Percentiles rank a stretch among this genome's conserved stretches.
phyloP scores from a whole-genome alignment of 1,284 basidiomycete species.

The Phellopilus nigrolimitatus region DNA sequence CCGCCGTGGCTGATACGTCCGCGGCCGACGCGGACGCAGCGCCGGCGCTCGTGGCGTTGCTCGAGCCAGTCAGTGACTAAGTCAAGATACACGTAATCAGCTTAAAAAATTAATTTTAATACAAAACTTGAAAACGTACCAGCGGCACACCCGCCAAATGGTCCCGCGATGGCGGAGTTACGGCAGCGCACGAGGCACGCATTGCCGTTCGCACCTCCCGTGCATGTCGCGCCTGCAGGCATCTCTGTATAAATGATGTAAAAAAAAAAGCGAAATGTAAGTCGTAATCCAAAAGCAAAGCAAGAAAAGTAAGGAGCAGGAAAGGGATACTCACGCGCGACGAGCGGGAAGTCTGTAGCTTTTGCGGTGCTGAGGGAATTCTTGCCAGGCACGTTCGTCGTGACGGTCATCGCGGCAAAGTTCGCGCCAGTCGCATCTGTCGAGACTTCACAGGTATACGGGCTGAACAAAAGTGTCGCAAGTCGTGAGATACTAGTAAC shows the following conservation, averaged over 20 bases:
- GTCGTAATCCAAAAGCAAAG: neutral
- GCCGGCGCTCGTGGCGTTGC: constrained; percentile 3
- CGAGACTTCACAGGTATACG: constrained; percentile 24
- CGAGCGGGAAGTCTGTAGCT: constrained; percentile 25
- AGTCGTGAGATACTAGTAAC: neutral
- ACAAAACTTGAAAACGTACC: neutral
- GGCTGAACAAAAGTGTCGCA: constrained; percentile 11
- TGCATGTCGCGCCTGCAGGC: constrained; percentile 23
- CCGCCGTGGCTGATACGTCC: neutral
- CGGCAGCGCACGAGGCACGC: constrained; percentile 26
- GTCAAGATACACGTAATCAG: neutral
- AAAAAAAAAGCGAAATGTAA: neutral
- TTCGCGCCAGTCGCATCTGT: constrained; percentile 23
- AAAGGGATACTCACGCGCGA: constrained; percentile 19
- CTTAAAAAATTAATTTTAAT: neutral
- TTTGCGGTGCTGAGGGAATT: constrained; percentile 24
- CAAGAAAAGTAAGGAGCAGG: no score
- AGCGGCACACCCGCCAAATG: constrained; percentile 26
- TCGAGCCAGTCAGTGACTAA: neutral
- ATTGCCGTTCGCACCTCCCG: constrained; percentile 24
- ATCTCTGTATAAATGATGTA: constrained; percentile 17
- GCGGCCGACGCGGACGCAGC: neutral
- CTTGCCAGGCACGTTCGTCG: constrained; percentile 24
- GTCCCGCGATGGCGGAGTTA: constrained; percentile 23
- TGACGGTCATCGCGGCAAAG: constrained; percentile 24